Base-by-base conservation (phyloP, 768 basidiomycete species). In the Gloeopeniophorella convolvens region DNA sequence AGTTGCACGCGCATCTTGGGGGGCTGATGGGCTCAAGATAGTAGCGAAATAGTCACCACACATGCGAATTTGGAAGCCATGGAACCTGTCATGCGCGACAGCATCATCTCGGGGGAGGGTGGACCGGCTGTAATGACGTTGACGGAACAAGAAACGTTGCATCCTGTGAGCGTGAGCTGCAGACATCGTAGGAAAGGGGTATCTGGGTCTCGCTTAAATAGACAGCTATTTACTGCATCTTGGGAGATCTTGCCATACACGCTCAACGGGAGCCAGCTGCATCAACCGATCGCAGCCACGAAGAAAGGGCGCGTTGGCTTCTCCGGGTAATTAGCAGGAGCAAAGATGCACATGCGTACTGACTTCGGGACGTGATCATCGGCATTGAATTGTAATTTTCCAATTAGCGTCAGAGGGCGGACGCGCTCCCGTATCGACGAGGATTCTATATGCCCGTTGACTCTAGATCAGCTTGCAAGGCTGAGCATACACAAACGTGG, bases 231-330 rank as follows among this genome's bases (percentile, higher is more conserved):
- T 36, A 47, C 52, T 47, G 52, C 21, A 48, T 32, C 23, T 26
- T 32, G 31, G 16, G 42, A 43, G 24, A 54, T 48, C 35, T 42
- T 47, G 52, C 44, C 24, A 48, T 54, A 20, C 52, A 54, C 36
- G 52, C 30, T 33, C 39, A 34, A 28, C 43, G 26, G 48, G 40
- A 47, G 45, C 28, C 39, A n/a, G 35, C 30, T 43, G 41, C 41
- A 54, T 53, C 46, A 54, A 48, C 41, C 16, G 52, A 54, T 54
- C 52, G 52, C 35, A n/a, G 44, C 46, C 52, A 48, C 52, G 52
- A 54, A 48, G 52, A 36, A 48, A 36, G 18, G 16, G 52, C 30
- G 42, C 52, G 52, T 47, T 44, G 42, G 46, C 31, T 48, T 51
- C 43, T 36, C 46, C 42, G 41, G 46, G 35, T 44, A 48, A 54